Base-by-base conservation (phyloP, 192 early-diverging fungal species). In the Coemansia sp. region DNA sequence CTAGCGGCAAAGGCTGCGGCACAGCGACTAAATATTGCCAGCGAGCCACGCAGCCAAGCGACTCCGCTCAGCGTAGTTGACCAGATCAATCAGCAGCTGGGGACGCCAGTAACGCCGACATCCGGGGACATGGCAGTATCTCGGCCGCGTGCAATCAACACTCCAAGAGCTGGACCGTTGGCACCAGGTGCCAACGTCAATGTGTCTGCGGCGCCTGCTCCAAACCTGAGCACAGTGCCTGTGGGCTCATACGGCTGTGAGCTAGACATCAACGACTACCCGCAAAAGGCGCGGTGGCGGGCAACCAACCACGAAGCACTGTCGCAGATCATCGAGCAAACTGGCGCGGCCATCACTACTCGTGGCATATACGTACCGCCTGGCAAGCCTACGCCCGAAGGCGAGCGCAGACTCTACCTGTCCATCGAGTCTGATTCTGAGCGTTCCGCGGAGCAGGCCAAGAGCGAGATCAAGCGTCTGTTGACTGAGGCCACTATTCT, bases 261-360 rank as follows among this genome's bases (percentile, higher is more conserved):
- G 82, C 91, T 99, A 73, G 93, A 94, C 70, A 98, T 99, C 78
- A 99, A 99, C 77, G 96, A 99, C 80, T 98, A 92, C 72, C 95
- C 95, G 37, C 90, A 94, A 72, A 94, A 94, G 85, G 96, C 98
- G 14, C 84, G 98, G 62, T 93, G 94, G 91, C 91, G 90, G 69
- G 96, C 98, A 36, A 99, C 95, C 8, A 95, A 95, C 78, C 95
- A 93, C 87, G 94, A 96, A 58, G 90, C 92, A 80, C 96, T 99
- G 62, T 88, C 89, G 21, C 91, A 92, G 82, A 96, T 99, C 62
- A 94, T 90, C 6, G 95, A 98, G 74, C 85, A 94, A 50, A 91
- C 93, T 21, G 95, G 95, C 9, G 94, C 95, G 0, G 95, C 98
- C 10, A 96, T 99, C 67, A 99, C 96, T 3, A 95, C 94, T 14